Conservation (phyloP, 805 yeast genomes). For the Candida andamanensis region DNA sequence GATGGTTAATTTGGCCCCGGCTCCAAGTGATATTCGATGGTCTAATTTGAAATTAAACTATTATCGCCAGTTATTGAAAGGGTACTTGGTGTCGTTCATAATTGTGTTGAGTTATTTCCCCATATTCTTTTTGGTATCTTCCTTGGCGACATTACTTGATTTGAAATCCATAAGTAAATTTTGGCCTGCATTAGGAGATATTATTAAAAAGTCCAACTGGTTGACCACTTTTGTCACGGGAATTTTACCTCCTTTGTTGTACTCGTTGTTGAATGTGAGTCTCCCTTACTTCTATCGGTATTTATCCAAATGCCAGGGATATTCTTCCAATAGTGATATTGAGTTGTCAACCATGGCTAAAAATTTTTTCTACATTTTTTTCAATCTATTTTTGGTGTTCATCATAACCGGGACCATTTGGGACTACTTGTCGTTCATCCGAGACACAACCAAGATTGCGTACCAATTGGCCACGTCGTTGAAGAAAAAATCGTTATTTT, state of each 20-base stretch:
- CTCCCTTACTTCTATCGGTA: conserved; percentile 53
- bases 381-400: conserved; percentile 57
- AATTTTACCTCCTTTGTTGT: conserved; percentile 56
- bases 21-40: conserved; percentile 43
- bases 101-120: conserved; percentile 48
- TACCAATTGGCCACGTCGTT: conserved; percentile 50
- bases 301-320: conserved; percentile 48
- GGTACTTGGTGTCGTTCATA: conserved; percentile 37
- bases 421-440: conserved; percentile 51
- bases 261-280: conserved; percentile 47
- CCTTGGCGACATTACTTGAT: conserved; percentile 53
- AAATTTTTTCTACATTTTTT: conserved; percentile 56
- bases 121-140: conserved; percentile 51
- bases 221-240: conserved; percentile 55
- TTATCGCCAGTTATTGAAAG: conserved; percentile 30
- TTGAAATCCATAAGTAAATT: conserved; percentile 50
- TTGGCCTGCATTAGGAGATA: conserved; percentile 57
- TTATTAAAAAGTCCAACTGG: conserved; percentile 46
- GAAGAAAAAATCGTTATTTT: conserved; percentile 48
- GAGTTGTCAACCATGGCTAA: conserved; percentile 54
- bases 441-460: conserved; percentile 57
- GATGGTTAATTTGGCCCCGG: conserved; percentile 42
- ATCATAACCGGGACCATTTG: conserved; percentile 58
- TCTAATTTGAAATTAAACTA: conserved; percentile 41
- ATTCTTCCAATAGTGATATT: conserved; percentile 52